Evolutionary conservation across 2,329 filamentous ascomycete genomes (phyloP), one percentile per base, ranked within the genome.

Genomic region (Penicillium sp.): DNA sequence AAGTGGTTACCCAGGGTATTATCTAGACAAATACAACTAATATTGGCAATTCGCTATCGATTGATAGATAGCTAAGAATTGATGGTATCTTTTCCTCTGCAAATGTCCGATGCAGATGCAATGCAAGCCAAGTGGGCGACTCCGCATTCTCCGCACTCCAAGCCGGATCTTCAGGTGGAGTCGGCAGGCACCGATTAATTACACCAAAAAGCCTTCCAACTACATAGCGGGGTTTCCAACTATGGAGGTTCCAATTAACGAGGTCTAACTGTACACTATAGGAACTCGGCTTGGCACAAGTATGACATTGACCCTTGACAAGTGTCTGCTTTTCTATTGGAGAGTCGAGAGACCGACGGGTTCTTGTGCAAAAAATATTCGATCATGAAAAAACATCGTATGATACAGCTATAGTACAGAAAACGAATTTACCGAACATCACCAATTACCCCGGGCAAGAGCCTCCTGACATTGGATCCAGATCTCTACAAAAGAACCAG

Each of bases 401-500:
- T 54, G 29, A 33, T 51, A 51, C 29, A 51, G 33, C 24, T 49
- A 40, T 23, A 40, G 13, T 49, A 49, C 36, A 40, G 14, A 16
- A 40, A 7, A 19, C 8, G 11, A 5, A 18, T 36, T 14, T 18
- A 21, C 19, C 8, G 23, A 1, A 2, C 5, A 9, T 39, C 42
- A 40, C 29, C 26, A 47, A 36, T 21, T 37, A 37, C 14, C 23
- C 46, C 37, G 26, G 42, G 28, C 24, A 23, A 63, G 50, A 34
- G 59, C 60, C 19, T 57, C 42, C 24, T 67, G 58, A 51, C 68
- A 70, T 26, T 60, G 50, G 18, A 51, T 55, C 65, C 67, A 70
- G 29, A 68, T 44, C 14, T 52, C 47, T n/a, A 52, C 33, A 46
- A 67, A 58, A 40, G 54, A 55, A 39, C 57, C 61, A 7, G 45